A percentile compares a stretch with the other conserved stretches of the same genome.
Conservation (phyloP, 352 stramenopile genomes). For the Globisporangium megalacanthum region DNA sequence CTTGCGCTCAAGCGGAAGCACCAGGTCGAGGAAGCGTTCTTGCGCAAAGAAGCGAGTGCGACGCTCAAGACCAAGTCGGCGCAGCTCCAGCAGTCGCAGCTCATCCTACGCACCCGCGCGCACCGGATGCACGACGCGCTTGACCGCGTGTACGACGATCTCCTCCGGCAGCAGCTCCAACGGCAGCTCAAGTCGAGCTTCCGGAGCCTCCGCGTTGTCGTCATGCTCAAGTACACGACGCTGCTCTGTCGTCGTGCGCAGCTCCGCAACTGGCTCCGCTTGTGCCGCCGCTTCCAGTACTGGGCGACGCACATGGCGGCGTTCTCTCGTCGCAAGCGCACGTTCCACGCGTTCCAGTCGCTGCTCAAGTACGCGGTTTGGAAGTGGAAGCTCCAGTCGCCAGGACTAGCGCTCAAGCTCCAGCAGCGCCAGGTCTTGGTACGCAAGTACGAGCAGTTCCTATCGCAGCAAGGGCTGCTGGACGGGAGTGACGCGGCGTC, state of each 20-base stretch:
- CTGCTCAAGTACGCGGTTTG: constrained; percentile 39
- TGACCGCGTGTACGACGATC: constrained; percentile 50
- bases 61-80: constrained; percentile 43
- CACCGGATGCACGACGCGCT: constrained; percentile 59
- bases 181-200: constrained; percentile 52
- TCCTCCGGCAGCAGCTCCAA: constrained; percentile 33
- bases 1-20: constrained; percentile 28
- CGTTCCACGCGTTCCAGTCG: constrained; percentile 36
- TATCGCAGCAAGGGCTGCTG: constrained; percentile 23
- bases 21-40: constrained; percentile 33
- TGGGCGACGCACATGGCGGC: constrained; percentile 38
- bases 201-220: constrained; percentile 36
- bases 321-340: constrained; percentile 33
- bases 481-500: constrained; percentile 26
- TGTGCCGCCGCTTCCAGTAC: constrained; percentile 47
- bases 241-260: constrained; percentile 38
- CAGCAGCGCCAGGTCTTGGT: constrained; percentile 27
- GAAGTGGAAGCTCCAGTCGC: constrained; percentile 49
- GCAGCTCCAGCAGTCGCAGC: constrained; percentile 41
- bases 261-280: constrained; percentile 55
- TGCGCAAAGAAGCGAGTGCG: constrained; percentile 35
- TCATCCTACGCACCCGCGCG: constrained; percentile 41
- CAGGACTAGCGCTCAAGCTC: constrained; percentile 28
- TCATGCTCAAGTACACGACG: constrained; percentile 41
- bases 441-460: constrained; percentile 34